Evolutionary conservation across 305 asterid genomes (phyloP), one percentile per base, ranked within the genome.

Genomic region (Plantago coronopus): DNA sequence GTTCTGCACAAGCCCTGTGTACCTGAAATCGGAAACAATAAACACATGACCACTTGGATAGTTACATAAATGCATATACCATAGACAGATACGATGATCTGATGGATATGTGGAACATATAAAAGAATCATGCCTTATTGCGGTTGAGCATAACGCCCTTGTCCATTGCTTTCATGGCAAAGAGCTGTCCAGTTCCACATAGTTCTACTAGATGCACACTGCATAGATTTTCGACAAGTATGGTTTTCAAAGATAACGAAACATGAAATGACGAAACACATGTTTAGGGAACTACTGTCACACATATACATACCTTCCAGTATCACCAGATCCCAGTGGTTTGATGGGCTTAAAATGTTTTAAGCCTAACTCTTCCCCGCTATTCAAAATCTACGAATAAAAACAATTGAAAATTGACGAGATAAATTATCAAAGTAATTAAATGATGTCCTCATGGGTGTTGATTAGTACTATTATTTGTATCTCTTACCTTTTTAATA

Each of bases 151-250:
- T 91, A 66, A 88, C 64, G 57, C 81, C 71, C 79, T 91, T 91
- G 73, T 91, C 98, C 96, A 91, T 91, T 27, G 98, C 95, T 78
- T 91, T 91, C 98, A 91, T 88, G 38, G 98, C 96, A 70, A 84
- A 91, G 58, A 16, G 64, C 27, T 88, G 84, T 45, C 79, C 93
- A 17, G 96, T 82, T 67, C 89, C 98, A 48, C 79, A 70, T 49
- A 91, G 85, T 78, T 91, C 96, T 45, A 91, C 98, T 22, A 91
- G 74, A 77, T 91, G 96, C 62, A 91, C 98, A 62, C 97, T 88
- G 84, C 85, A 80, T 66, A 49, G 40, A 63, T 49, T 9, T 47
- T 45, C 34, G 42, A 59, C 3, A 42, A 58, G 46, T 54, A 64
- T 50, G 5, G 47, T 57, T 40, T 43, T 59, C 17, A 63, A 56